Percentiles rank a stretch among this genome's conserved stretches.
Conservation (phyloP, 2,329 filamentous ascomycete genomes). For the Botryotinia calthae region DNA sequence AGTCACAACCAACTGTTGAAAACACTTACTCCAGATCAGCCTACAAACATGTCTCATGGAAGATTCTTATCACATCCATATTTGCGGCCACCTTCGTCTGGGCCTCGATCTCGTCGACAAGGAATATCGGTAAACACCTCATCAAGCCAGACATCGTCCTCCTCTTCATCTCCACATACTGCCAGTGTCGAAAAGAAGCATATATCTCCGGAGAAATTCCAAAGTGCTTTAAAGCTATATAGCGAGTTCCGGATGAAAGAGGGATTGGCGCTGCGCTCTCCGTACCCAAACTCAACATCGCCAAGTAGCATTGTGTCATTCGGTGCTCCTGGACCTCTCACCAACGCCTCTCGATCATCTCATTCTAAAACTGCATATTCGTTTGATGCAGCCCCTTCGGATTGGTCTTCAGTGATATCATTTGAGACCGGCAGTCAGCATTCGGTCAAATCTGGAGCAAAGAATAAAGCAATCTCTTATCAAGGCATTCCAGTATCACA, state of each 20-base stretch:
- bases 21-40: not conserved
- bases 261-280: constrained; percentile 26
- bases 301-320: constrained; percentile 23
- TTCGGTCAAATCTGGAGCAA: constrained; percentile 16
- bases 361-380: constrained; percentile 26
- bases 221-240: constrained; percentile 31
- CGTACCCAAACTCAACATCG: constrained; percentile 22
- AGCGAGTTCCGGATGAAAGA: constrained; percentile 27
- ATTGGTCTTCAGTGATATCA: constrained; percentile 35
- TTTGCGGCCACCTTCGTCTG: constrained; percentile 5
- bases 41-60: not conserved
- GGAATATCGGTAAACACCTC: constrained; percentile 15
- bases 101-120: not conserved
- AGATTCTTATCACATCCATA: not conserved
- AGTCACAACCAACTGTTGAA: not conserved
- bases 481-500: constrained; percentile 31
- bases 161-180: not conserved
- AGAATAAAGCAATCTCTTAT: constrained; percentile 27
- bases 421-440: constrained; percentile 31
- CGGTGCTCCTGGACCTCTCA: constrained; percentile 22
- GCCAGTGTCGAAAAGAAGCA: constrained; percentile 16
- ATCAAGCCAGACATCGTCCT: constrained; percentile 19
- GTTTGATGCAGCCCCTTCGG: constrained; percentile 24
- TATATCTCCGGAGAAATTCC: constrained; percentile 30
- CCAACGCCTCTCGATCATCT: constrained; percentile 29